Conservation (phyloP, 164 flowering plant genomes). For the Piper longum region DNA sequence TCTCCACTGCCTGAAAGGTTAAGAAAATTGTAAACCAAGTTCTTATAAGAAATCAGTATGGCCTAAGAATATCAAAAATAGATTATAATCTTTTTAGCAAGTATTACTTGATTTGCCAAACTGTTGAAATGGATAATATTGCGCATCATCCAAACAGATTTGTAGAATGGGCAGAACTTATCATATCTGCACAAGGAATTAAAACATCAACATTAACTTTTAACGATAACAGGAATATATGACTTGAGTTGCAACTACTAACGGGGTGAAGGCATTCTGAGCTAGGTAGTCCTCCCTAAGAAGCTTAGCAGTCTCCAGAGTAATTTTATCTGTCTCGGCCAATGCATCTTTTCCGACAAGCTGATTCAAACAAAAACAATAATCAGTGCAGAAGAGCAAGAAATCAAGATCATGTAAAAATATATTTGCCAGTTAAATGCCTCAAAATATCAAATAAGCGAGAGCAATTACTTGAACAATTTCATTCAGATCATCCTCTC, state of each 20-base stretch:
- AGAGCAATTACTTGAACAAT: conserved; percentile 67
- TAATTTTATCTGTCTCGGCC: conserved; percentile 94
- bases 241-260: conserved; percentile 16
- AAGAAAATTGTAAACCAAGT: not conserved
- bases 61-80: not conserved
- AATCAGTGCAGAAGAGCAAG: not conserved
- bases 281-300: conserved; percentile 99
- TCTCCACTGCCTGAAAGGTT: conserved; percentile 75
- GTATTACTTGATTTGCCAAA: conserved; percentile 83
- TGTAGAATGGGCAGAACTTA: conserved; percentile 96
- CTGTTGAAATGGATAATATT: conserved; percentile 86
- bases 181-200: conserved; percentile 47
- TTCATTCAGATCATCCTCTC: conserved; percentile 98
- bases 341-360: conserved; percentile 99
- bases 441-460: not conserved
- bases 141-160: conserved; percentile 99
- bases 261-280: conserved; percentile 99
- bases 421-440: not conserved
- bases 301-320: conserved; percentile 92
- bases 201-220: not conserved
- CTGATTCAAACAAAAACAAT: conserved; percentile 18
- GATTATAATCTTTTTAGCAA: not conserved
- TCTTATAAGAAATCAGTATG: not conserved
- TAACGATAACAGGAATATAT: not conserved
- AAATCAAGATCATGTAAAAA: not conserved